Conservation (phyloP, 257 asterid species). For the Nicotiana noctiflora region DNA sequence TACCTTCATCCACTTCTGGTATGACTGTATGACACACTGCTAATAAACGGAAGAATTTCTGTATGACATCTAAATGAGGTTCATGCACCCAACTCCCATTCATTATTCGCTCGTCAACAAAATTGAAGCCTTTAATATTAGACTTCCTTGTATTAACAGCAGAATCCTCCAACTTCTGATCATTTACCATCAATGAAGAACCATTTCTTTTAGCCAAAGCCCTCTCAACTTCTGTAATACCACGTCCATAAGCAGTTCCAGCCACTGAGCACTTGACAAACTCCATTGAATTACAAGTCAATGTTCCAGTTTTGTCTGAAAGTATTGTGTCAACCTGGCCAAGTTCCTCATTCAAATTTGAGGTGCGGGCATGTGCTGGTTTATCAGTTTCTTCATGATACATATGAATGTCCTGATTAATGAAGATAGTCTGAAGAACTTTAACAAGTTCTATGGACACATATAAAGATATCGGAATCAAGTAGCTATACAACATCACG, state of each 20-base stretch:
- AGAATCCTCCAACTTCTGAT: conserved; percentile 20
- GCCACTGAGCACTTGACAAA: conserved; percentile 84
- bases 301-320: conserved; percentile 89
- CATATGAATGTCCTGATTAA: conserved; percentile 70
- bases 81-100: conserved; percentile 68
- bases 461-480: conserved; percentile 81
- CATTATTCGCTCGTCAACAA: conserved; percentile 60
- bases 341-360: conserved; percentile 82
- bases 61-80: conserved; percentile 44
- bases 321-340: conserved; percentile 90
- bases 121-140: conserved; percentile 71
- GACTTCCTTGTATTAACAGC: conserved; percentile 25
- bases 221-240: conserved; percentile 76
- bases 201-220: conserved; percentile 77
- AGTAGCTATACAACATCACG: conserved; percentile 61
- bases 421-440: conserved; percentile 83
- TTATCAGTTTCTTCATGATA: conserved; percentile 80
- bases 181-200: conserved; percentile 43
- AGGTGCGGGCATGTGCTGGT: conserved; percentile 89
- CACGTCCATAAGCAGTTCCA: conserved; percentile 79
- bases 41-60: conserved; percentile 59
- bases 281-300: conserved; percentile 94
- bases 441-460: conserved; percentile 85
- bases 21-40: conserved; percentile 90
- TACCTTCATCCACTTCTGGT: conserved; percentile 73